phyloP scores from a whole-genome alignment of 495 filamentous ascomycete species.

The Lophium mytilinum region DNA sequence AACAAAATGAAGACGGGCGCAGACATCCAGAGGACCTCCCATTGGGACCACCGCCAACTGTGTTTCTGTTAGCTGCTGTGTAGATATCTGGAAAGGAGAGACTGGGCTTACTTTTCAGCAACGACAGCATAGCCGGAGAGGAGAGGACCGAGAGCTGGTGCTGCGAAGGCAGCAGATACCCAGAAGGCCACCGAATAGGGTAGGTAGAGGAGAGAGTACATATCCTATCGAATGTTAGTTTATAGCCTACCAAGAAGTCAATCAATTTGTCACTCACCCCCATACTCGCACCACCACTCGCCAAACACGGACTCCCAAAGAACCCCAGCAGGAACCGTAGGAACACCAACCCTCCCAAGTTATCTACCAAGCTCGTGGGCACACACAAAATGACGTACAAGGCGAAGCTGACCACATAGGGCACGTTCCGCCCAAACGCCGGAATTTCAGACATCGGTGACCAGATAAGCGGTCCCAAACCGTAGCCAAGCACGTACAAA shows the following conservation, averaged over 20 bases:
- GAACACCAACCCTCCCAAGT: constrained; percentile 29
- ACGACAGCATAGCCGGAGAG: constrained; percentile 52
- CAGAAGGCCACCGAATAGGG: constrained; percentile 42
- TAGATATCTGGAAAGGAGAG: neutral
- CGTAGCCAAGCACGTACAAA: constrained; percentile 35
- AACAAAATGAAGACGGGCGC: constrained; percentile 38
- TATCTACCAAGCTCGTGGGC: constrained; percentile 25
- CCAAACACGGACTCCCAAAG: constrained; percentile 18
- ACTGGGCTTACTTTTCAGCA: constrained; percentile 24
- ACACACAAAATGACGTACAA: constrained; percentile 29
- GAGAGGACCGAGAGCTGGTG: constrained; percentile 49
- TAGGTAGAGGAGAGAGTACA: constrained; percentile 34
- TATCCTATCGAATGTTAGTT: constrained; percentile 10
- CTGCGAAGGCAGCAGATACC: constrained; percentile 36
- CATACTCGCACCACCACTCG: constrained; percentile 23
- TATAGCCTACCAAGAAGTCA: neutral
- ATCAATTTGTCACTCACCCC: constrained; percentile 19
- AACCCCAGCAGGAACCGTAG: constrained; percentile 22
- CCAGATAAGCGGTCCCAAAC: constrained; percentile 32
- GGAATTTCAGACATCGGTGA: constrained; percentile 27
- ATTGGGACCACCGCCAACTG: constrained; percentile 30
- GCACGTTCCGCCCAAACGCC: constrained; percentile 28
- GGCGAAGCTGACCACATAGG: constrained; percentile 29
- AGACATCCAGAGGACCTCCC: constrained; percentile 39
- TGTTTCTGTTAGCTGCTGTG: neutral